Evolutionary conservation across 345 rosid species (phyloP), one percentile per base, ranked within the genome.

Genomic region (Microthlaspi erraticum): DNA sequence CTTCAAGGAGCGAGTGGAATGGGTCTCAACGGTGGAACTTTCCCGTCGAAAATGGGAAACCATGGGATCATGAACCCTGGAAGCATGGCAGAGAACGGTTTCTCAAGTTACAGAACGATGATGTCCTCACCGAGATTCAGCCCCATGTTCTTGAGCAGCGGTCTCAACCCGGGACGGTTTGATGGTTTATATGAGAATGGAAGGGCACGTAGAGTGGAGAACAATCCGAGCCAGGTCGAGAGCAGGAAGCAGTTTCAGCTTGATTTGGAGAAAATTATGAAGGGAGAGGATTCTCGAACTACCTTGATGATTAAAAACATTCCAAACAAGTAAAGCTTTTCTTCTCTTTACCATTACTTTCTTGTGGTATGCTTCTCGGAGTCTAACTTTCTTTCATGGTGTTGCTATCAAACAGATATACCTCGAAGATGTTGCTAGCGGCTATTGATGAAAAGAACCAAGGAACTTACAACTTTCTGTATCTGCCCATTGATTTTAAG

Each of bases 241-340:
- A 79, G 82, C 81, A 86, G 86, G 82, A 87, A 81, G 68, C 92
- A 79, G 70, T 91, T 83, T 81, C 97, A 89, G 74, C 91, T 91
- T 62, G 96, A 91, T 78, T 76, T 91, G 90, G 87, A 86, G 12
- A 91, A 87, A 81, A 89, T 89, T 71, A 59, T 71, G 31, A 77
- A 68, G 4, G 90, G 93, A 13, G 96, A 87, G 66, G 95, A 85
- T 77, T 70, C 70, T 63, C 71, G 88, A 23, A 83, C 88, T 67
- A 85, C 88, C 31, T 66, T 85, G 78, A 85, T 85, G 88, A 85
- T 85, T 61, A 85, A 82, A 67, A 85, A 85, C 79, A 85, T 85
- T 71, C 88, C 88, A 67, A 85, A 85, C 42, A 85, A 85, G 89
- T 85, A 74, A 74, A 43, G 89, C 49, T 62, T 60, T 65, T 51